These are phyloP conservation scores for Nematocida minor DNA, from an alignment of 371 early-diverging fungal species.

Conservation along the genomic window DNA sequence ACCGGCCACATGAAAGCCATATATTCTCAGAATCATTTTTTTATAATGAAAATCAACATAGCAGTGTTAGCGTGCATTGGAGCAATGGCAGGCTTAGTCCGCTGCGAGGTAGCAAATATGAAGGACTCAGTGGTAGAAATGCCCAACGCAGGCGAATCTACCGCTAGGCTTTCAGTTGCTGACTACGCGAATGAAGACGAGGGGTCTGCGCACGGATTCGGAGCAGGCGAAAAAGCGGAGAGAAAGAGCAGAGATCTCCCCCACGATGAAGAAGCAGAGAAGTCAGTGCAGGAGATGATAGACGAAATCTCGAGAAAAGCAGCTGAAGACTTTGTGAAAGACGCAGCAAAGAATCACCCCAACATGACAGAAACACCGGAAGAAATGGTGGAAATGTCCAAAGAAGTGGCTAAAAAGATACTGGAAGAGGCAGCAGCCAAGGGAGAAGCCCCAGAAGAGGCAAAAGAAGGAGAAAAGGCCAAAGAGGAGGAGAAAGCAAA, in stretches of 20 bases:
- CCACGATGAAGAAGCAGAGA: too few relatives aligned
- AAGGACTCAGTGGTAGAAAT: neutral
- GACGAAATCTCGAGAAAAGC: neutral
- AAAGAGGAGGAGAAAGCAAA: neutral
- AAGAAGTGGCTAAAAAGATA: neutral
- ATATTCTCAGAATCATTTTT: neutral
- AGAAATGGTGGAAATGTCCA: neutral
- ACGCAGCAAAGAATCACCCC: neutral
- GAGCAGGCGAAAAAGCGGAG: too few relatives aligned
- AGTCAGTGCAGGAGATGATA: neutral
- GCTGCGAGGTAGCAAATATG: neutral
- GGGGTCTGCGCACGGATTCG: too few relatives aligned
- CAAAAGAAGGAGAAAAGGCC: neutral
- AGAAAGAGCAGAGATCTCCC: too few relatives aligned
- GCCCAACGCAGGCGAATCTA: too few relatives aligned
- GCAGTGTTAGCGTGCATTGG: neutral
- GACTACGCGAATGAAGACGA: too few relatives aligned
- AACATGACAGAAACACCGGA: neutral
- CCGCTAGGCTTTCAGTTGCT: too few relatives aligned
- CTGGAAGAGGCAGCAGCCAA: neutral
- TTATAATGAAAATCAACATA: neutral
- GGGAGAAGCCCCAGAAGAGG: neutral
- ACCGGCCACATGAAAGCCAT: neutral
- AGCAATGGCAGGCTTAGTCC: neutral
- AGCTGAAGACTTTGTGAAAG: neutral